Conservation (phyloP, 2,329 filamentous ascomycete species). For the Neofusicoccum sp. region DNA sequence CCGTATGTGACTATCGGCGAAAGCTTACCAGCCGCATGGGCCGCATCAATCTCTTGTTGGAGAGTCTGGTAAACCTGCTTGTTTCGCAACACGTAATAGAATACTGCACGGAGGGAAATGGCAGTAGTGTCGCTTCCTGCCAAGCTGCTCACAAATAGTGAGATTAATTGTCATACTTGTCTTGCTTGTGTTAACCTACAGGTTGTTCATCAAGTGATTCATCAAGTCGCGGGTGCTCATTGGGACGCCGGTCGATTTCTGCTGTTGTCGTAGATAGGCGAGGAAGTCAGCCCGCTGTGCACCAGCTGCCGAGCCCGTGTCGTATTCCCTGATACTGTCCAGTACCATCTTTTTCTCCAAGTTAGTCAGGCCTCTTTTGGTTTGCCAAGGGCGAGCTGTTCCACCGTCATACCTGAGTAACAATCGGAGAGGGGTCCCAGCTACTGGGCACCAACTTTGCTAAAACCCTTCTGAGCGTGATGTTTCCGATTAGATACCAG, state of each 20-base stretch:
- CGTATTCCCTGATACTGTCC: background rate
- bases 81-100: conserved; percentile 29
- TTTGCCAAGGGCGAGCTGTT: background rate
- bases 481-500: background rate
- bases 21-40: background rate
- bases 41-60: background rate
- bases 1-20: background rate
- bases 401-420: background rate
- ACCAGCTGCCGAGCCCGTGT: background rate
- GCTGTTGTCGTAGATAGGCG: background rate
- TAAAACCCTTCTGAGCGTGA: background rate
- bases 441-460: background rate
- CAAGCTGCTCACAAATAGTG: conserved; percentile 29
- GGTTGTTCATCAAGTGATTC: background rate
- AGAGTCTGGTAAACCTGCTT: background rate
- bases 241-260: background rate
- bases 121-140: conserved; percentile 39
- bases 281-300: background rate
- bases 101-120: conserved; percentile 31
- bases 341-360: background rate
- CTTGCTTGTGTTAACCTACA: background rate
- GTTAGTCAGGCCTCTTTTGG: background rate
- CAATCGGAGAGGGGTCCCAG: background rate
- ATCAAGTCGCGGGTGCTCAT: background rate
- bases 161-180: conserved; percentile 20